phyloP scores from a whole-genome alignment of 2,329 filamentous ascomycete species.

The Botrytis sinoallii region DNA sequence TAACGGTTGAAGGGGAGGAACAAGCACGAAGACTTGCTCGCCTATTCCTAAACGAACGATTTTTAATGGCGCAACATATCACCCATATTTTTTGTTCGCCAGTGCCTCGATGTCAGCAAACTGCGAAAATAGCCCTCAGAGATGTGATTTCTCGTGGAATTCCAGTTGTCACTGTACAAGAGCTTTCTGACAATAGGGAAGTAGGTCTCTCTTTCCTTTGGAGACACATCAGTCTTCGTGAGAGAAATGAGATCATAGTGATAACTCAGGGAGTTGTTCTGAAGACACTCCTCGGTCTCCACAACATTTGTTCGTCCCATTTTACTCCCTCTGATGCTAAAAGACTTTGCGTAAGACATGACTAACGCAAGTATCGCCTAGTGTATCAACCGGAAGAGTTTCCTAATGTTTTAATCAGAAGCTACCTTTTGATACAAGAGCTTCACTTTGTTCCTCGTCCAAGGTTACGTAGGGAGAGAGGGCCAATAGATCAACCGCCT shows the following conservation, averaged over 20 bases:
- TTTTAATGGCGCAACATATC: not conserved
- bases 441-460: not conserved
- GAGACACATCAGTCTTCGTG: not conserved
- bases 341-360: not conserved
- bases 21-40: not conserved
- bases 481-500: not conserved
- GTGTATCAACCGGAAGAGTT: not conserved
- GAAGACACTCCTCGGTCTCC: not conserved
- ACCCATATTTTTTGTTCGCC: conserved; percentile 2
- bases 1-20: not conserved
- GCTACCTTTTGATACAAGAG: not conserved
- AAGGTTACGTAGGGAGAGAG: not conserved
- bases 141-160: not conserved
- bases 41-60: not conserved
- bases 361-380: not conserved
- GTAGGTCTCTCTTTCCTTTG: not conserved
- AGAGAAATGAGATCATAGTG: not conserved
- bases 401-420: not conserved
- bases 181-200: not conserved
- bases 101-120: not conserved
- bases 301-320: not conserved
- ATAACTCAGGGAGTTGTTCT: not conserved
- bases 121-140: not conserved
- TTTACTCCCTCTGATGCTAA: not conserved
- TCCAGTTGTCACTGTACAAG: not conserved